phyloP scores from a whole-genome alignment of 1,139 yeast genomes.

The Meyerozyma sp. region DNA sequence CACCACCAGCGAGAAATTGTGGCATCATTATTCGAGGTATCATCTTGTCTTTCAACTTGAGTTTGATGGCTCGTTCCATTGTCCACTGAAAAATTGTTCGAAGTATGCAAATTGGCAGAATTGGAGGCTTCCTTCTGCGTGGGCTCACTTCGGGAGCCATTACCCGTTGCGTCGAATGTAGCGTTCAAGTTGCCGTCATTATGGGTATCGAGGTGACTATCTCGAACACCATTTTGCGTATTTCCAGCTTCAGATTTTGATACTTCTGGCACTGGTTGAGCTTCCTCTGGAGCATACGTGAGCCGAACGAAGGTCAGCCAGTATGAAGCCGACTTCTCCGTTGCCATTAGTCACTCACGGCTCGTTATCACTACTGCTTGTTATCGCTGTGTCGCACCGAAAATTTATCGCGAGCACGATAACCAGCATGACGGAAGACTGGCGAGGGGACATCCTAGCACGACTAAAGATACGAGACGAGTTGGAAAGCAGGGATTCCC shows the following conservation, averaged over 20 bases:
- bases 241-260: background rate
- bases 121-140: no score
- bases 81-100: background rate
- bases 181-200: no score
- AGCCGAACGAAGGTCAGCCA: background rate
- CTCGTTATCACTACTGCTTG: no score
- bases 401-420: background rate
- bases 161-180: no score
- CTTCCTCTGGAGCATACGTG: background rate
- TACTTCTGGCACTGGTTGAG: background rate
- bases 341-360: background rate
- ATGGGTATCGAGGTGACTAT: background rate
- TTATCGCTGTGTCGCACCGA: background rate
- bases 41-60: background rate
- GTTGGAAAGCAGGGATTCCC: conserved; percentile 26
- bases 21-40: background rate
- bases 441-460: conserved; percentile 21
- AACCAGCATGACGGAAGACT: conserved; percentile 4
- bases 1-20: background rate
- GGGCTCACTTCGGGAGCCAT: no score
- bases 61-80: background rate
- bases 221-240: background rate
- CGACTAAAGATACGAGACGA: conserved; percentile 26
- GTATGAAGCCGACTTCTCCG: background rate
- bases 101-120: background rate